Base-by-base conservation (phyloP, 345 rosid species). In the Boechera retrofracta region DNA sequence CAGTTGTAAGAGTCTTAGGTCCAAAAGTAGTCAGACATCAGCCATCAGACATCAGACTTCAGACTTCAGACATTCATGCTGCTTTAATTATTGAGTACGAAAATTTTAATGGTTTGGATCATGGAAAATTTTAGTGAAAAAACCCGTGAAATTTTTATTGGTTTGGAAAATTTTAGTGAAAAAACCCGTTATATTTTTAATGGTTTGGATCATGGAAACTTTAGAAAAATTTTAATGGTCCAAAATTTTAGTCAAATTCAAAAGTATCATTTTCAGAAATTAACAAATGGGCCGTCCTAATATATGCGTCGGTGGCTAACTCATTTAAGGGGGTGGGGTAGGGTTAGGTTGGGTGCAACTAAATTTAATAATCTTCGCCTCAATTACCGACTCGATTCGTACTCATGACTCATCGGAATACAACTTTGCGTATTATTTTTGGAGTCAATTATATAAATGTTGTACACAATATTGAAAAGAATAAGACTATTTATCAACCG, bases 221-320 rank as follows among this genome's bases (percentile, higher is more conserved):
- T 21, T 21, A 1, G 21, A 21, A 21, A 21, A 21, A 21, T 21
- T 21, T 21, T 21, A 21, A 21, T 21, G 21, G 21, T 21, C 21
- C 21, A 21, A 21, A 21, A 21, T 21, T 21, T 21, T 21, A 21
- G 21, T 21, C 21, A 21, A 21, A 21, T 21, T 11, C n/a, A 32
- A 1, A 64, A 42, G 39, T 44, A 31, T 42, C 31, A 2, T 54
- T 32, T 26, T 53, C 55, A 55, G 33, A 64, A 55, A 44, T 57
- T 24, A 75, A 58, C 55, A 36, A 53, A 53, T 33, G 75, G 64
- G 18, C 75, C 70, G 58, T 69, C 70, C 69, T 42, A 61, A 62
- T 76, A 69, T 76, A 76, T 61, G 4, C 0, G 75, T 52, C 80
- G 80, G 80, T 69, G 69, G 48, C 32, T 61, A 32, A 69, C 29